Conservation (phyloP, 1,284 basidiomycete genomes). For the Sanghuangporus baumii region DNA sequence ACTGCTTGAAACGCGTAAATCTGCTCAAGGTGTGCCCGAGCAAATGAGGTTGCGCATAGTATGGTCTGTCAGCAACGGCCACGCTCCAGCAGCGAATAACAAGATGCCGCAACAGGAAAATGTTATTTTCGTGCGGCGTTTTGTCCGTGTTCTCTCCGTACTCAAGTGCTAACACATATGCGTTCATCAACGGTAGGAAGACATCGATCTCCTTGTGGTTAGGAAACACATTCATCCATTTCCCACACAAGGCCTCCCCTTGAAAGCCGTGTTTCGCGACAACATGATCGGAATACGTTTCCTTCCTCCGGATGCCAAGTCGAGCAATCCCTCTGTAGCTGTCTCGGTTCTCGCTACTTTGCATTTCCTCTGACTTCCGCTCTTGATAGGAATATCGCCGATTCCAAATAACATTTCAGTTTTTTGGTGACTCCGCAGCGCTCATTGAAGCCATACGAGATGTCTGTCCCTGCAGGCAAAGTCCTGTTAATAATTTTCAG, state of each 20-base stretch:
- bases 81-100: conserved; percentile 12
- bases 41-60: conserved; percentile 58
- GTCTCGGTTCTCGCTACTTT: background rate
- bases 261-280: conserved; percentile 73
- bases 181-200: conserved; percentile 44
- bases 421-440: conserved; percentile 39
- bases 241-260: conserved; percentile 45
- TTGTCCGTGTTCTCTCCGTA: background rate
- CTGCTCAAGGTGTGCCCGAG: conserved; percentile 41
- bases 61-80: conserved; percentile 48
- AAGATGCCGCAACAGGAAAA: background rate
- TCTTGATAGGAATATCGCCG: conserved; percentile 52
- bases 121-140: conserved; percentile 15
- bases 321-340: conserved; percentile 37
- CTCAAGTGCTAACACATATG: background rate
- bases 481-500: conserved; percentile 22
- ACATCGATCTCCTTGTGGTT: conserved; percentile 63
- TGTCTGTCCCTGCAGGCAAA: conserved; percentile 68
- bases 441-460: conserved; percentile 58
- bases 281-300: conserved; percentile 68
- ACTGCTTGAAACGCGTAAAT: conserved; percentile 51
- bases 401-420: conserved; percentile 65
- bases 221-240: conserved; percentile 21
- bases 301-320: conserved; percentile 37
- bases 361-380: conserved; percentile 1